Percentiles rank a stretch among this genome's conserved stretches.
Conservation (phyloP, 2,329 filamentous ascomycete genomes). For the Epichloe uncinata region DNA sequence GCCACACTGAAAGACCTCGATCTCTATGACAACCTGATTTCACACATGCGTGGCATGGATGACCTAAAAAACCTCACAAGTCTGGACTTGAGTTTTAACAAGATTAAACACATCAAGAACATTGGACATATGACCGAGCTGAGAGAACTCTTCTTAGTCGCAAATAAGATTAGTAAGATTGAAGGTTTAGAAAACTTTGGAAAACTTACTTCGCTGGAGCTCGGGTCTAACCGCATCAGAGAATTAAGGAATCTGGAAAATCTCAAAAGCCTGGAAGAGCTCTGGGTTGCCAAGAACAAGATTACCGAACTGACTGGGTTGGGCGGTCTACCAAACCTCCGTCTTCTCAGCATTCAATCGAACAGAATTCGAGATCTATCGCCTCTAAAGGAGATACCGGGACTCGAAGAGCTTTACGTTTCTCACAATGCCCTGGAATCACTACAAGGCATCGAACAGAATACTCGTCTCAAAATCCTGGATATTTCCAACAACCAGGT, state of each 20-base stretch:
- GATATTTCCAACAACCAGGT: constrained; percentile 88
- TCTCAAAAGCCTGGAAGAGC: constrained; percentile 64
- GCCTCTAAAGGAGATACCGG: constrained; percentile 58
- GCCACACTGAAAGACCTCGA: constrained; percentile 70
- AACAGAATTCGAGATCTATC: constrained; percentile 75
- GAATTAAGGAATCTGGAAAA: constrained; percentile 77
- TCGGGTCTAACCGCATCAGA: constrained; percentile 84
- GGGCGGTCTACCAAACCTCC: constrained; percentile 60
- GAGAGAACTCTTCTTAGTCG: constrained; percentile 79
- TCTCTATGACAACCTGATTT: constrained; percentile 91
- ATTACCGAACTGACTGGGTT: constrained; percentile 74
- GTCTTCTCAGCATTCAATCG: constrained; percentile 85
- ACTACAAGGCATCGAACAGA: constrained; percentile 58
- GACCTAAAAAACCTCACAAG: constrained; percentile 61
- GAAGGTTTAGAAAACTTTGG: constrained; percentile 67
- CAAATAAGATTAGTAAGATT: constrained; percentile 85
- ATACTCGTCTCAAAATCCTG: constrained; percentile 57
- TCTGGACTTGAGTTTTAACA: constrained; percentile 94
- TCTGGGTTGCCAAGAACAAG: constrained; percentile 96
- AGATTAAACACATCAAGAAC: constrained; percentile 96
- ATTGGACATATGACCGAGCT: constrained; percentile 65
- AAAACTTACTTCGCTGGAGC: constrained; percentile 69
- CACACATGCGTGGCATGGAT: constrained; percentile 74
- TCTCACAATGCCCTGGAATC: constrained; percentile 83
- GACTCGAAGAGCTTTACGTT: constrained; percentile 87